Base-by-base conservation (phyloP, 306 rosid species). In the Glycyrrhiza uralensis region DNA sequence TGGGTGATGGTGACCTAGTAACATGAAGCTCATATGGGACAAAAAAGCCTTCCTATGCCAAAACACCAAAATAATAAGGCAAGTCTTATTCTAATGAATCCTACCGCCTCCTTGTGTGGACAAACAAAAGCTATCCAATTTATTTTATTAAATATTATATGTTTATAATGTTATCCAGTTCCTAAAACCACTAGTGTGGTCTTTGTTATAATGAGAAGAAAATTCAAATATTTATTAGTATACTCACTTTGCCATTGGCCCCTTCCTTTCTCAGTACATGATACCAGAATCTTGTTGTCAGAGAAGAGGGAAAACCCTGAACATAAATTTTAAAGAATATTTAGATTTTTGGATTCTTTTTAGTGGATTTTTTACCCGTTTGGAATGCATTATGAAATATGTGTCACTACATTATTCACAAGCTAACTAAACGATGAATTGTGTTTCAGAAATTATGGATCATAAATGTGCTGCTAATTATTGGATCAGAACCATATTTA, bases 1-100 rank as follows among this genome's bases (percentile, higher is more conserved):
- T 75, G 32, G 0, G 49, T 77, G 95, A 83, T 39, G 59, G 82
- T 58, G 89, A 88, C 90, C 45, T 79, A 19, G 60, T 66, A n/a
- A 59, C 79, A 75, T 58, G 79, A 63, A 54, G 76, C 75, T n/a
- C 79, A 67, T 7, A 79, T 20, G 81, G 58, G 89, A 87, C 91
- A 87, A 79, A 78, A 55, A 65, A 71, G 38, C 52, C 65, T 69
- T 66, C 82, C 69, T 33, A 51, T 35, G 9, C 30, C 4, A 41
- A 10, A 67, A 60, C n/a, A n/a, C 77, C 64, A 65, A 42, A 72
- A 62, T 77, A 60, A 74, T 78, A 71, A 50, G 54, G 30, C 58
- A 75, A 64, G 66, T 74, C 66, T 38, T 59, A 30, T 45, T 74
- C 76, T 66, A 8, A 29, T 38, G 7, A n/a, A n/a, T n/a, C n/a